These are phyloP conservation scores for Eucalyptus camaldulensis DNA, from an alignment of 345 rosid genomes.

Conservation along the genomic window DNA sequence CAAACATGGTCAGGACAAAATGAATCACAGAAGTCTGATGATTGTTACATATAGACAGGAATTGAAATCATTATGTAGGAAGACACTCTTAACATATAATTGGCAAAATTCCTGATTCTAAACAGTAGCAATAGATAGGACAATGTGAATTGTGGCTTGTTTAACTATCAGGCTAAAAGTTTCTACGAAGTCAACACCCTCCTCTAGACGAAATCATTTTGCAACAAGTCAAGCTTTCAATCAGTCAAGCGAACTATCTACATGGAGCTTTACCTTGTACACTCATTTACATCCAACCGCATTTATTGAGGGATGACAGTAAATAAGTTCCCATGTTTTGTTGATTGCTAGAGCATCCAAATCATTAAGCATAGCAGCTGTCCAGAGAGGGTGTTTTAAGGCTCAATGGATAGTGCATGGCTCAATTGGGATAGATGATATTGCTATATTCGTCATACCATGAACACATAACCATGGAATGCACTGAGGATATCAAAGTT, in stretches of 20 bases:
- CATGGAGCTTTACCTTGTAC: not conserved
- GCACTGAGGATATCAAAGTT: not conserved
- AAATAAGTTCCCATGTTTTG: not conserved
- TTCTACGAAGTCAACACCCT: not conserved
- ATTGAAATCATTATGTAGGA: not conserved
- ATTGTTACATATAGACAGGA: not conserved
- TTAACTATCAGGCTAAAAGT: not conserved
- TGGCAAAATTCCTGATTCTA: not conserved
- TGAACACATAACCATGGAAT: not conserved
- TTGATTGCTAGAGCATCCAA: not conserved
- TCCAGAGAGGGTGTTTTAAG: not conserved
- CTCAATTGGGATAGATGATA: not conserved
- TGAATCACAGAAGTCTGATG: not conserved
- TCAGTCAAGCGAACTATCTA: fast-evolving
- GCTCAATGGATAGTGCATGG: not conserved
- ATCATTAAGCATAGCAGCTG: not conserved
- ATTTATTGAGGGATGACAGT: not conserved
- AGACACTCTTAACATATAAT: not conserved
- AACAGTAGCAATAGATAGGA: not conserved
- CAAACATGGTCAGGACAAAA: not conserved
- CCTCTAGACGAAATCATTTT: not conserved
- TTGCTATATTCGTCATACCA: not conserved
- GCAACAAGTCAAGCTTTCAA: not conserved
- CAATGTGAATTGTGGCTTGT: not conserved
- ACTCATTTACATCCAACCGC: not conserved